Evolutionary conservation across 169 alveolate genomes (phyloP).

Genomic region (Cryptosporidium sp.): DNA sequence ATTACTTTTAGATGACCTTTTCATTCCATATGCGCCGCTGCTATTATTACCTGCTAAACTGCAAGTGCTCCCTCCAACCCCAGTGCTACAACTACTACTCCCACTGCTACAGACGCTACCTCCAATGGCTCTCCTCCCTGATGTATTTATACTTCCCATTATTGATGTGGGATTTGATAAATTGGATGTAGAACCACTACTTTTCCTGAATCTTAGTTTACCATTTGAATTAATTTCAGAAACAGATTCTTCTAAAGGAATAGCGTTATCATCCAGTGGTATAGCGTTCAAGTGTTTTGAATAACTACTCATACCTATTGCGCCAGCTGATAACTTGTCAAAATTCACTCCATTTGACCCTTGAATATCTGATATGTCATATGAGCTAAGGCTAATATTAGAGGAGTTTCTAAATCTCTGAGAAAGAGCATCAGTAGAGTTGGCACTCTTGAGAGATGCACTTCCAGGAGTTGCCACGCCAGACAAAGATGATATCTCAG

Average conservation of each 20-base stretch:
- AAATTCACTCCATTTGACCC: conserved; percentile 11
- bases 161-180: neutral
- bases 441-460: conserved; percentile 52
- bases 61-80: conserved; percentile 19
- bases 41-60: neutral
- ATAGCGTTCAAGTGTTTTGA: neutral
- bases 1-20: conserved; percentile 3
- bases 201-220: neutral
- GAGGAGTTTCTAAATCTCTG: conserved; percentile 48
- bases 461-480: conserved; percentile 56
- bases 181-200: conserved; percentile 19
- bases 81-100: conserved; percentile 13
- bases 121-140: neutral
- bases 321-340: conserved; percentile 10
- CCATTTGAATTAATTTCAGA: conserved; percentile 22
- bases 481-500: conserved; percentile 35
- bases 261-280: neutral
- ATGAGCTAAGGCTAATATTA: neutral
- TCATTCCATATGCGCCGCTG: conserved; percentile 7
- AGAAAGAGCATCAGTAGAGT: conserved; percentile 31
- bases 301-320: neutral
- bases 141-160: neutral
- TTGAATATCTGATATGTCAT: conserved; percentile 19
- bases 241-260: conserved; percentile 11
- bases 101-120: conserved; percentile 12